Conservation (phyloP, 257 asterid genomes). For the Ballota nigra region DNA sequence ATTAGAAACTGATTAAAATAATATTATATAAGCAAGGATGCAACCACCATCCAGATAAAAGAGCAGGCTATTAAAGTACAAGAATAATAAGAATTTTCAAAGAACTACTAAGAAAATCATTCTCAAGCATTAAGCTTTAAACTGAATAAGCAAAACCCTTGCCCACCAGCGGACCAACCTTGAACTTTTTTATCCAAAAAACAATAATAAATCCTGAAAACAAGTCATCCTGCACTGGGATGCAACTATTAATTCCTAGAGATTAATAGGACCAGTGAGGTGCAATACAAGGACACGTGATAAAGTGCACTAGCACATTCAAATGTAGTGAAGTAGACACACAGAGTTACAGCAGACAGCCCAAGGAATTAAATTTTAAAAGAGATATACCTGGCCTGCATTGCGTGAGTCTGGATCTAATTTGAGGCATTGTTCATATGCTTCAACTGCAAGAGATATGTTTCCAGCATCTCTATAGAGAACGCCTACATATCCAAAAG, state of each 20-base stretch:
- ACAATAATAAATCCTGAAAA: background rate
- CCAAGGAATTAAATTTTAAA: background rate
- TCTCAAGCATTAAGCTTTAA: constrained; percentile 7
- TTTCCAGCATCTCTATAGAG: constrained; percentile 98
- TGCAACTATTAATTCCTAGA: background rate
- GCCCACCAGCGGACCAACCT: background rate
- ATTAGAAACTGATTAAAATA: constrained; percentile 10
- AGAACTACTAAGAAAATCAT: background rate
- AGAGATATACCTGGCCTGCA: constrained; percentile 90
- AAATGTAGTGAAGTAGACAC: background rate
- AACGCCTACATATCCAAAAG: constrained; percentile 65
- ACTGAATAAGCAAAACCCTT: background rate
- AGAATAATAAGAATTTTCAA: background rate
- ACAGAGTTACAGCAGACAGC: background rate
- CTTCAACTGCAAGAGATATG: constrained; percentile 94
- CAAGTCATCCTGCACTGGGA: background rate
- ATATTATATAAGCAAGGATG: constrained; percentile 1
- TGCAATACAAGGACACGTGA: background rate
- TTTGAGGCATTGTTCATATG: constrained; percentile 98
- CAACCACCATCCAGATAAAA: constrained; percentile 16
- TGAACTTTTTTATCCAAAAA: background rate
- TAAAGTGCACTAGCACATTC: constrained; percentile 7
- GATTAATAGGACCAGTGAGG: background rate
- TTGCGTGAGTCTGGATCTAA: constrained; percentile 98
- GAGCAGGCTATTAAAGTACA: background rate